phyloP scores from a whole-genome alignment of 495 filamentous ascomycete genomes.

The Choiromyces venosus region DNA sequence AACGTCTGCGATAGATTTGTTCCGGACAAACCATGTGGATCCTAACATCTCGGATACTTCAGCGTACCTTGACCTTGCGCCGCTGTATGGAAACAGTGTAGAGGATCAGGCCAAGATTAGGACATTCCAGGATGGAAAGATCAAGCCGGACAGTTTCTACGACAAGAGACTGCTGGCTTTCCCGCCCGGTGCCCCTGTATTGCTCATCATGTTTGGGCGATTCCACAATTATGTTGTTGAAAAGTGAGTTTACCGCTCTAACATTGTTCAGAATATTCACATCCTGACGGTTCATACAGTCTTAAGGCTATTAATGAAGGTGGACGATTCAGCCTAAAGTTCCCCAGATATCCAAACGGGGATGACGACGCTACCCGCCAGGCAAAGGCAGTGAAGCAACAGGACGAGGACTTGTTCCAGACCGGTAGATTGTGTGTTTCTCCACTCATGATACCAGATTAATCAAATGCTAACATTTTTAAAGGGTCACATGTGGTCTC shows the following conservation, averaged over 20 bases:
- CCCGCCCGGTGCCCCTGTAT: slow-evolving; percentile 72
- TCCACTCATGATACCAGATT: background rate
- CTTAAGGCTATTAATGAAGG: slow-evolving; percentile 53
- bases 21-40: slow-evolving; percentile 57
- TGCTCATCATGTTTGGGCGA: slow-evolving; percentile 69
- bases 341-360: slow-evolving; percentile 37
- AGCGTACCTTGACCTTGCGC: slow-evolving; percentile 77
- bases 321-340: slow-evolving; percentile 49
- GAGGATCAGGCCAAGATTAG: slow-evolving; percentile 68
- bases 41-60: slow-evolving; percentile 63
- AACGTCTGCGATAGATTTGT: slow-evolving; percentile 50
- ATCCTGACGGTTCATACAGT: slow-evolving; percentile 22
- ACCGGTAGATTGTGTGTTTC: slow-evolving; percentile 57
- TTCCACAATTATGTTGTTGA: slow-evolving; percentile 75
- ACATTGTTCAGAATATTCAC: background rate
- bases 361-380: slow-evolving; percentile 49
- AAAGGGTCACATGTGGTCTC: slow-evolving; percentile 64
- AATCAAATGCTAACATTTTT: slow-evolving; percentile 17
- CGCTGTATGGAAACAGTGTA: slow-evolving; percentile 78
- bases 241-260: slow-evolving; percentile 46
- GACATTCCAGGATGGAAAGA: slow-evolving; percentile 72
- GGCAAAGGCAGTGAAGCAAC: slow-evolving; percentile 59
- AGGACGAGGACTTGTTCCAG: slow-evolving; percentile 80
- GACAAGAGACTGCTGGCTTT: slow-evolving; percentile 73
- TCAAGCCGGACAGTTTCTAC: slow-evolving; percentile 78